Percentiles rank a stretch among this genome's conserved stretches.
Evolutionary conservation across 2,329 filamentous ascomycete species (phyloP).

Genomic region (Raffaelea arxii): DNA sequence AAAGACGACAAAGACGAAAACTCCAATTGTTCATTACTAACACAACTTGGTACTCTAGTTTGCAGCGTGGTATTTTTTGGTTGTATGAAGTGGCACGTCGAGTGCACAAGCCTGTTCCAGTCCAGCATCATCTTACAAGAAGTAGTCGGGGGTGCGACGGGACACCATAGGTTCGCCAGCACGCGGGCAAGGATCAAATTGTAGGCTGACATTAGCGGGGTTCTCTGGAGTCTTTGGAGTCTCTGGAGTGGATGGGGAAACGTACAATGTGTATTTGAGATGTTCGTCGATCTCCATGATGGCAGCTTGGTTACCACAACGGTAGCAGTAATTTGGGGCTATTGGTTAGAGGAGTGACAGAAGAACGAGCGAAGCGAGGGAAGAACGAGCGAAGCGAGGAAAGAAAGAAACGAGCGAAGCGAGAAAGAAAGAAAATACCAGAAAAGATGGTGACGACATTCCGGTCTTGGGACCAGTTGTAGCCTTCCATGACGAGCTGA

Average conservation of each 20-base stretch:
- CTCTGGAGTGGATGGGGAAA: neutral
- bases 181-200: constrained; percentile 97
- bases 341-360: constrained; percentile 5
- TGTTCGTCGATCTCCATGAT: constrained; percentile 99
- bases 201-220: constrained; percentile 54
- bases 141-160: constrained; percentile 94
- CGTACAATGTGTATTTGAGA: constrained; percentile 89
- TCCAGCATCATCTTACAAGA: constrained; percentile 63
- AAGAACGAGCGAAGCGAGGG: neutral
- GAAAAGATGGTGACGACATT: constrained; percentile 99
- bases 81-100: no score
- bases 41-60: no score
- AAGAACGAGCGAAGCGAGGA: no score
- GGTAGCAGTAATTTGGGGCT: constrained; percentile 94
- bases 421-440: constrained; percentile 41
- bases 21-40: no score
- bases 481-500: constrained; percentile 98
- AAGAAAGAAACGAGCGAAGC: neutral
- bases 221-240: neutral
- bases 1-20: no score
- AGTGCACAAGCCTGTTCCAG: no score
- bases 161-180: constrained; percentile 99
- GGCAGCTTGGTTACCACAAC: constrained; percentile 97
- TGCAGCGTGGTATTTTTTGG: no score
- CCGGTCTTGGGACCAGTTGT: constrained; percentile 97